phyloP scores from a whole-genome alignment of 2,329 filamentous ascomycete species.

The Cercospora zeina region DNA sequence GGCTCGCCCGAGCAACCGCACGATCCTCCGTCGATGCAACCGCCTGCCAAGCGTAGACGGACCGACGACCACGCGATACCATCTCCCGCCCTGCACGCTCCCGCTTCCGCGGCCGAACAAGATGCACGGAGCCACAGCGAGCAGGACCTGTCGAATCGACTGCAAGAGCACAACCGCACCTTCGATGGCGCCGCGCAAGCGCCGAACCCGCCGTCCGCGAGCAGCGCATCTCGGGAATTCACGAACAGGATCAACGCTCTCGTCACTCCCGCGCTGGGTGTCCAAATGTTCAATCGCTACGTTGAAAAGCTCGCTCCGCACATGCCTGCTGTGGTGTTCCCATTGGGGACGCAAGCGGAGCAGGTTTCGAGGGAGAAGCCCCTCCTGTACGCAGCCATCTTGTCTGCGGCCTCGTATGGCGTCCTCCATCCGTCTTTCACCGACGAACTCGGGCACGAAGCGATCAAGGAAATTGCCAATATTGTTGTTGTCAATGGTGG shows the following conservation, averaged over 20 bases:
- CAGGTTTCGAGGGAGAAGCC: conserved; percentile 60
- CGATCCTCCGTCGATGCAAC: conserved; percentile 24
- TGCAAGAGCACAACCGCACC: conserved; percentile 9
- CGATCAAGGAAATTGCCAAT: conserved; percentile 72
- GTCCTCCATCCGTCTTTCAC: conserved; percentile 58
- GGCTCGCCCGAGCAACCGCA: conserved; percentile 9
- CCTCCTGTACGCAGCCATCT: conserved; percentile 59
- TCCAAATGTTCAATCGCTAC: conserved; percentile 60
- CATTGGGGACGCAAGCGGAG: conserved; percentile 54
- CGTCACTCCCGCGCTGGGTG: conserved; percentile 54
- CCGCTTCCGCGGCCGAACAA: conserved; percentile 1
- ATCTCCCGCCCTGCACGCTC: conserved; percentile 1
- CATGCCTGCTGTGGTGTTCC: conserved; percentile 61
- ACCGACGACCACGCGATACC: conserved; percentile 27
- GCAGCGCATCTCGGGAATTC: conserved; percentile 36
- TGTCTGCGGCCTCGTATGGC: conserved; percentile 56
- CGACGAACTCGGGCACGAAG: conserved; percentile 63
- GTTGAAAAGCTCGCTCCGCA: conserved; percentile 55
- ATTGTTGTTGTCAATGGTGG: conserved; percentile 72
- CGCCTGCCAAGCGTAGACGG: conserved; percentile 33
- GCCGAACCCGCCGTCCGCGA: conserved; percentile 27
- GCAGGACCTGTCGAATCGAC: conserved; percentile 12
- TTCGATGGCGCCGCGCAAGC: conserved; percentile 26
- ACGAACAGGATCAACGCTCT: conserved; percentile 46
- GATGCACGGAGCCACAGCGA: conserved; percentile 13